phyloP scores from a whole-genome alignment of 1,284 basidiomycete genomes.

The Wolfiporia cocos region DNA sequence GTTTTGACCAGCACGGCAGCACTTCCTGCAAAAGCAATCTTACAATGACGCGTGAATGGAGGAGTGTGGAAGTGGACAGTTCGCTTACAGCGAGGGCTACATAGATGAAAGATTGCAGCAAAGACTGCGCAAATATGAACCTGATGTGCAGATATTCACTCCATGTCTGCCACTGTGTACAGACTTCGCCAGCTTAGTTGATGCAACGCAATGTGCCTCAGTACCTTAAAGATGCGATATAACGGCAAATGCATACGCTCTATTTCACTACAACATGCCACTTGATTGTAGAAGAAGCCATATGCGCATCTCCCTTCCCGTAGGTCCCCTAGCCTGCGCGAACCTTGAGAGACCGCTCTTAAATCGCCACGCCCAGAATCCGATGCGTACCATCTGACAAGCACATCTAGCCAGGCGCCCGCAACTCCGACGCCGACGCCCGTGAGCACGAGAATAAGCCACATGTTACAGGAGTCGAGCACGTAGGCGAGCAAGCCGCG shows the following conservation, averaged over 20 bases:
- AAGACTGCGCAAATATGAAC: conserved; percentile 51
- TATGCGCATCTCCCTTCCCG: conserved; percentile 64
- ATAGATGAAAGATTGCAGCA: conserved; percentile 60
- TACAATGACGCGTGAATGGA: not conserved
- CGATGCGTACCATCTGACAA: conserved; percentile 61
- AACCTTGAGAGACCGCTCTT: not conserved
- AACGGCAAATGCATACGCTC: conserved; percentile 48
- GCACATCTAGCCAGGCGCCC: conserved; percentile 69
- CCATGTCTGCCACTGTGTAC: conserved; percentile 68
- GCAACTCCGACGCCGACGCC: conserved; percentile 65
- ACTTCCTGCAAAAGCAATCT: conserved; percentile 60
- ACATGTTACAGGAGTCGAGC: conserved; percentile 54
- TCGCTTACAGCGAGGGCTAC: conserved; percentile 51
- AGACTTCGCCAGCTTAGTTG: conserved; percentile 64
- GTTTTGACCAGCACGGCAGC: conserved; percentile 59
- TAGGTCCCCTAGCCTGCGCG: conserved; percentile 58
- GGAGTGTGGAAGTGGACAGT: not conserved
- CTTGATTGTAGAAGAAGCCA: conserved; percentile 71
- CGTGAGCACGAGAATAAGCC: conserved; percentile 62
- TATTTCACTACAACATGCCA: conserved; percentile 68
- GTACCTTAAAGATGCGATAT: not conserved
- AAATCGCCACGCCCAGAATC: not conserved
- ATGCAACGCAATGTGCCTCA: too few species aligned
- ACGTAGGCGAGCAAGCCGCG: conserved; percentile 48
- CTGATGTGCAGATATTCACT: conserved; percentile 48